Base-by-base conservation (phyloP, 2,329 filamentous ascomycete species). In the Exophiala sp. region DNA sequence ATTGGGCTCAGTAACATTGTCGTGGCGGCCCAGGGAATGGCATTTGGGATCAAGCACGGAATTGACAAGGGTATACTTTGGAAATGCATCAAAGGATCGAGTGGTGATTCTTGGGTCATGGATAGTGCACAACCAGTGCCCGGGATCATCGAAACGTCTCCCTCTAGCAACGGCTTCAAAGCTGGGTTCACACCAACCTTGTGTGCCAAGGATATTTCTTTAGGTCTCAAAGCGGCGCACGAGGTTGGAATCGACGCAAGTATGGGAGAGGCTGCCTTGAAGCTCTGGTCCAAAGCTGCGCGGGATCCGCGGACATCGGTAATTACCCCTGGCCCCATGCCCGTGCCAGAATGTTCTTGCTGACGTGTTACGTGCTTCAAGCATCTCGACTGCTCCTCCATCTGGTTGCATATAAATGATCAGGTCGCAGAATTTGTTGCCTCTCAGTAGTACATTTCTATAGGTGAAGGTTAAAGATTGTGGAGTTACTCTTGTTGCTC, bases 281-380 rank as follows among this genome's bases (percentile, higher is more conserved):
- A 47, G 5, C 6, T 38, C 4, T 50, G n/a, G 14, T 10, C 41
- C 16, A 50, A 33, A 32, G 40, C 34, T 2, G 41, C 50, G 18
- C n/a, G 50, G 16, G 52, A 50, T 39, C 52, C 52, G 32, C 6
- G 41, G 10, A 55, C 47, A 11, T 46, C 52, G n/a, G 47, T 54
- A 16, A 50, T 46, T 46, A n/a, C n/a, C n/a, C 12, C 34, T 20
- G 14, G 18, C 46, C 7, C 12, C 40, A 29, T 18, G 16, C 16
- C 16, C 16, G 16, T 18, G 12, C 5, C 5, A 7, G 24, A 20
- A 44, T 9, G 9, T 21, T 14, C n/a, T 21, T 21, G 14, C 7
- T 16, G 12, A 40, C 38, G 16, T 14, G 20, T 14, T 40, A 3
- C n/a, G 6, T 14, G 7, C n/a, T 6, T 40, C 14, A 2, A 40